Conservation (phyloP, 805 yeast genomes). For the Zygosaccharomyces rouxii region DNA sequence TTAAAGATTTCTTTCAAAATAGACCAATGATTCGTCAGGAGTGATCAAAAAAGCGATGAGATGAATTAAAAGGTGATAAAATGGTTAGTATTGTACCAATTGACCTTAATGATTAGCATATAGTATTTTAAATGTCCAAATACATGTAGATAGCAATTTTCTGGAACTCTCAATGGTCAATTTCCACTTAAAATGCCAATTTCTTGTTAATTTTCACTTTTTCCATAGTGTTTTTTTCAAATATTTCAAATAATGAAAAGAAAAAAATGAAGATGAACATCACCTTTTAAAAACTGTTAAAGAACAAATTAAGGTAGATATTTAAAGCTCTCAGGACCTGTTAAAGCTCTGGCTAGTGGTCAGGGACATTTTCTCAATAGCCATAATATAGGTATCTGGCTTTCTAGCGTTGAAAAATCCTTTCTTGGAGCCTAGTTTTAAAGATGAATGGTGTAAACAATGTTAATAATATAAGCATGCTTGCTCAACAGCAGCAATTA, state of each 20-base stretch:
- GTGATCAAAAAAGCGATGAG: background rate
- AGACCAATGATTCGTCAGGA: background rate
- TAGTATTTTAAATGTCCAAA: background rate
- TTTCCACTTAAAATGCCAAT: background rate
- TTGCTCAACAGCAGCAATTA: constrained; percentile 28
- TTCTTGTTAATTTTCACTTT: background rate
- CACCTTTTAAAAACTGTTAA: background rate
- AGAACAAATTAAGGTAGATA: background rate
- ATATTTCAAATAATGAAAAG: background rate
- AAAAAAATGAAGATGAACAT: constrained; percentile 3
- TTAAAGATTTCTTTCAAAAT: background rate
- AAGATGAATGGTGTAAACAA: constrained; percentile 26
- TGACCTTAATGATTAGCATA: background rate
- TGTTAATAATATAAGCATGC: constrained; percentile 24
- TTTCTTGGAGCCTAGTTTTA: background rate
- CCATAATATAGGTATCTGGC: background rate
- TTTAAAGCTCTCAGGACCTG: background rate
- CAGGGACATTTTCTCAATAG: background rate
- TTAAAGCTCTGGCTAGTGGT: background rate
- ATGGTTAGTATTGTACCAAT: background rate
- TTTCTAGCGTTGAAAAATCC: background rate
- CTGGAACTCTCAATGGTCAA: background rate
- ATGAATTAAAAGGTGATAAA: background rate
- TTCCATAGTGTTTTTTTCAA: background rate
- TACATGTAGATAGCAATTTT: background rate